Percentiles rank a stretch among this genome's conserved stretches.
Evolutionary conservation across 2,329 filamentous ascomycete species (phyloP).

Genomic region (Xylariaceae sp.): DNA sequence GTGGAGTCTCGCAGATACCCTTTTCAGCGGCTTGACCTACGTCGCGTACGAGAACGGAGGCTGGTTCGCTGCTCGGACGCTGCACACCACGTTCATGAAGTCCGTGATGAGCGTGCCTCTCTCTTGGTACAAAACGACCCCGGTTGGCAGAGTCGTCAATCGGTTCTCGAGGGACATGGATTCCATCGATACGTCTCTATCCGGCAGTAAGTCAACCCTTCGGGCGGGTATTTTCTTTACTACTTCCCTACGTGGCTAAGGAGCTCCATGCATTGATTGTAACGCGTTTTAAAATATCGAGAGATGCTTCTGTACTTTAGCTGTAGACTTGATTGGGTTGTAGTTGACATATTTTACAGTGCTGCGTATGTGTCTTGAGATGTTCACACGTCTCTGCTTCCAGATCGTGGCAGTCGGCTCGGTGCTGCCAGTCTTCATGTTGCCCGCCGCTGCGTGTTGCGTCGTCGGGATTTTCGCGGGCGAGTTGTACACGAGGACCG

Average conservation of each 20-base stretch:
- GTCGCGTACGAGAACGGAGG: conserved; percentile 57
- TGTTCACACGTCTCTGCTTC: conserved; percentile 36
- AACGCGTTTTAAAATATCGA: no score
- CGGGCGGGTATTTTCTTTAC: background rate
- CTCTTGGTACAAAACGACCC: conserved; percentile 59
- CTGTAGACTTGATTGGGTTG: background rate
- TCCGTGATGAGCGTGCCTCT: conserved; percentile 57
- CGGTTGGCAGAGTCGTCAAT: conserved; percentile 56
- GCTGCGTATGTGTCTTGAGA: conserved; percentile 48
- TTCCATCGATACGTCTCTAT: conserved; percentile 55
- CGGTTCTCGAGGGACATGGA: conserved; percentile 60
- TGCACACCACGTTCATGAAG: conserved; percentile 56
- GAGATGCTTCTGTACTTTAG: background rate
- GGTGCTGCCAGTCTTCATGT: conserved; percentile 48
- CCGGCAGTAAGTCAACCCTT: conserved; percentile 33
- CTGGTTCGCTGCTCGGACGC: conserved; percentile 56
- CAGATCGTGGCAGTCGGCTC: conserved; percentile 44
- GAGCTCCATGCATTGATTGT: background rate
- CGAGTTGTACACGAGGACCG: conserved; percentile 50
- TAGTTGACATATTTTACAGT: conserved; percentile 29
- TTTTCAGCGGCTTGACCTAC: conserved; percentile 46
- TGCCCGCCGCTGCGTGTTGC: conserved; percentile 45
- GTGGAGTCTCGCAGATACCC: conserved; percentile 47
- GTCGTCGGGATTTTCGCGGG: conserved; percentile 43
- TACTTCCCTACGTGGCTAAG: background rate